Evolutionary conservation across 345 rosid genomes (phyloP), one percentile per base, ranked within the genome.

Genomic region (Populus simonii): DNA sequence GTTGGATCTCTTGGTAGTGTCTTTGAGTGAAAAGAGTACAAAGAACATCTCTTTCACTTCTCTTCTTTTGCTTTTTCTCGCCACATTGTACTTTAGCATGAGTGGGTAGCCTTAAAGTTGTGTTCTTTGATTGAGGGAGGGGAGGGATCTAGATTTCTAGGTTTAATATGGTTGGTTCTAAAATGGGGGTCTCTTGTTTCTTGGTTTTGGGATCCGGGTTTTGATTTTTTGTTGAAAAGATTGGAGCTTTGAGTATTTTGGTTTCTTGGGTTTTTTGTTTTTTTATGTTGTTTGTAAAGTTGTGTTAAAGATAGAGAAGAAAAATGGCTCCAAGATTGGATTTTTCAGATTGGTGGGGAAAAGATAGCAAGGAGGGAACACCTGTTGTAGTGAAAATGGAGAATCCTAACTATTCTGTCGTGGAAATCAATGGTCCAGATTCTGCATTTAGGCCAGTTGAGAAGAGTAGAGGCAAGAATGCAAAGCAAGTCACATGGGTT

Each of bases 341-440:
- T 84, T 94, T 92, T 83, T 86, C 91, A 18, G 87, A 84, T 31
- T 89, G 91, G 92, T 87, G 95, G 96, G 81, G 86, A 22, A 90
- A 91, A 66, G 89, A 89, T 6, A 80, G 84, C 65, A 86, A 88
- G 85, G 89, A 85, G 76, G 96, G 97, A 31, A 88, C 93, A 23
- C 94, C 98, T 1, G 97, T 94, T 68, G 94, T 91, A 15, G 97
- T 92, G 13, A 94, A 87, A 80, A 94, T 94, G 97, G 97, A 89
- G 84, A 91, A 89, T 81, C 93, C 97, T 35, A 92, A 86, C 74
- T 91, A 86, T 86, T 92, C 98, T 0, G 91, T 91, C 6, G 91
- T 92, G 23, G 98, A 94, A 88, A 92, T 92, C 80, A 84, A 91
- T 31, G 96, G 90, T 43, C 98, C 98, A 67, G 98, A 94, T 84